A percentile compares a stretch with the other conserved stretches of the same genome.
These are phyloP conservation scores for Aschersonia sp. DNA, from an alignment of 2,329 filamentous ascomycete genomes.

Conservation along the genomic window DNA sequence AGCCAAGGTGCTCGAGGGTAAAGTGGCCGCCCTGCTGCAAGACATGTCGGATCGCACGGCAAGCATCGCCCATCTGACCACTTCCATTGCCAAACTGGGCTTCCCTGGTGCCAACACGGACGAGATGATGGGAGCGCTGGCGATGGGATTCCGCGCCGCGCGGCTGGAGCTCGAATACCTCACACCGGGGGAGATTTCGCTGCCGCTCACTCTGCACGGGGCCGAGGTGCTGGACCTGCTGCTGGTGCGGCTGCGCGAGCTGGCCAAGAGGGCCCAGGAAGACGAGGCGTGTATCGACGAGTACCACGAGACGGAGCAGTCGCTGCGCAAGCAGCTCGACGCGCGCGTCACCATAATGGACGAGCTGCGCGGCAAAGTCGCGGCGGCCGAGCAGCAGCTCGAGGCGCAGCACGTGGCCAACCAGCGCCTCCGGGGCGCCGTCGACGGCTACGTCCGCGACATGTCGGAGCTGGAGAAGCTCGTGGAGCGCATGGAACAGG, in stretches of 20 bases:
- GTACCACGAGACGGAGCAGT: conserved; percentile 40
- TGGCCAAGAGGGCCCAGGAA: conserved; percentile 30
- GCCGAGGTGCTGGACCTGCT: conserved; percentile 41
- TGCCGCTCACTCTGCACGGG: conserved; percentile 37
- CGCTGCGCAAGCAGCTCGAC: conserved; percentile 40
- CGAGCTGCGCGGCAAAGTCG: conserved; percentile 26
- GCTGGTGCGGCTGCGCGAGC: conserved; percentile 31
- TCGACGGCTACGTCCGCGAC: conserved; percentile 38
- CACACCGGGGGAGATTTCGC: conserved; percentile 39
- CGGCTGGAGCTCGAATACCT: conserved; percentile 49
- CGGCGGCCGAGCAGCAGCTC: conserved; percentile 18
- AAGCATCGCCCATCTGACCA: conserved; percentile 28
- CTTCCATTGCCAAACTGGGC: conserved; percentile 32
- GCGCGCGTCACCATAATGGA: conserved; percentile 38
- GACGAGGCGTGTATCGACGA: conserved; percentile 43
- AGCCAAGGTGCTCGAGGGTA: conserved; percentile 22
- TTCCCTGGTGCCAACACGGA: conserved; percentile 32
- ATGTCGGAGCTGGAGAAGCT: conserved; percentile 37
- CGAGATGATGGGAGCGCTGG: conserved; percentile 34
- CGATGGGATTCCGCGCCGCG: conserved; percentile 36
- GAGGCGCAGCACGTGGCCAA: conserved; percentile 34
- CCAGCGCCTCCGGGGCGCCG: conserved; percentile 33
- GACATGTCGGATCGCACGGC: conserved; percentile 33
- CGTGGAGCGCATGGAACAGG: conserved; percentile 31
- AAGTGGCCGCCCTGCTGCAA: conserved; percentile 27